Conservation (phyloP, 768 basidiomycete genomes). For the Rhizopogon roseolus region DNA sequence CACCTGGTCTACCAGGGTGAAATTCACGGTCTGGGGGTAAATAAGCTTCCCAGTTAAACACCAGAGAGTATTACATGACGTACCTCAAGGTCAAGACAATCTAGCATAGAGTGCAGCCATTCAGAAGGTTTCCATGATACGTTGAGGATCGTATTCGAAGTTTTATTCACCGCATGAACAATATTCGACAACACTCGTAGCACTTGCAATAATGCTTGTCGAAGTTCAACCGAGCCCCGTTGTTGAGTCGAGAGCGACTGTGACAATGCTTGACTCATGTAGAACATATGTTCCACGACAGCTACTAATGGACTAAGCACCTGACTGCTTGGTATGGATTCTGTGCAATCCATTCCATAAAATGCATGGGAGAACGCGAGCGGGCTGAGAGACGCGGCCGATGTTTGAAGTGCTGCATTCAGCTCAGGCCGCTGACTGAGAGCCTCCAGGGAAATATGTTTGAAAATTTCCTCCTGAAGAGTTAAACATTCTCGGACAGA, state of each 20-base stretch:
- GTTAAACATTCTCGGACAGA: constrained; percentile 37
- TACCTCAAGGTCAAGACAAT: constrained; percentile 54
- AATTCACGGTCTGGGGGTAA: constrained; percentile 48
- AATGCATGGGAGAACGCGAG: constrained; percentile 58
- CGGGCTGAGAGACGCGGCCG: constrained; percentile 31
- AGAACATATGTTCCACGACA: constrained; percentile 49
- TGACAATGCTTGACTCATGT: constrained; percentile 44
- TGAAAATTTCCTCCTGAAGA: constrained; percentile 52
- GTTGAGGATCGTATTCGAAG: constrained; percentile 24
- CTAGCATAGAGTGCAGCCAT: constrained; percentile 60
- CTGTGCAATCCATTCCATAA: constrained; percentile 43
- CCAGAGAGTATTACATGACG: constrained; percentile 10
- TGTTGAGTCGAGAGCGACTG: constrained; percentile 27
- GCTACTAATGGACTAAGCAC: constrained; percentile 47
- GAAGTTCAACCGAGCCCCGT: constrained; percentile 28
- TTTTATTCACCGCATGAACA: constrained; percentile 34
- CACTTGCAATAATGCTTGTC: constrained; percentile 48
- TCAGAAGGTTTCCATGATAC: constrained; percentile 56
- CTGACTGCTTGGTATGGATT: constrained; percentile 19
- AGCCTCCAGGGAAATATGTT: constrained; percentile 43
- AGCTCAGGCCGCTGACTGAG: constrained; percentile 48
- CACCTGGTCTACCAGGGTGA: constrained; percentile 62
- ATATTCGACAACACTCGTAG: constrained; percentile 50
- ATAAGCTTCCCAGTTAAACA: constrained; percentile 7
- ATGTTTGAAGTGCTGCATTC: constrained; percentile 28